These are phyloP conservation scores for Leccinum pellstonianum DNA, from an alignment of 768 basidiomycete genomes.

Conservation along the genomic window DNA sequence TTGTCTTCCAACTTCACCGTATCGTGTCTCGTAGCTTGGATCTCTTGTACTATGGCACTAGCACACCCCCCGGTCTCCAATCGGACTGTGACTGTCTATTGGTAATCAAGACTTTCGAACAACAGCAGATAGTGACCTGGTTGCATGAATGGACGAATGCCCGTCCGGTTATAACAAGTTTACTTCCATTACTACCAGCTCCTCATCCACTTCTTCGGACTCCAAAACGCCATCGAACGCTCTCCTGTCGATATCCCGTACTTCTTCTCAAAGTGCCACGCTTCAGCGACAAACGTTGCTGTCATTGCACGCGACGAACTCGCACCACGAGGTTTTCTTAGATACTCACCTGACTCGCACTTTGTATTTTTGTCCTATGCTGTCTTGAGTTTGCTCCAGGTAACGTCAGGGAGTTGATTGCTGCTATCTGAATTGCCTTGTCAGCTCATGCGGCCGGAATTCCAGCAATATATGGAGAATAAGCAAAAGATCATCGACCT, in stretches of 20 bases:
- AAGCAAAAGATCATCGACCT: constrained; percentile 69
- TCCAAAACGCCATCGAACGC: constrained; percentile 89
- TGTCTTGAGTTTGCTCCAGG: constrained; percentile 89
- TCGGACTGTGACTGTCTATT: constrained; percentile 82
- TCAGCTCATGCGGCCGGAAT: constrained; percentile 81
- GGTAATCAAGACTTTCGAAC: constrained; percentile 73
- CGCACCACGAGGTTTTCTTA: constrained; percentile 72
- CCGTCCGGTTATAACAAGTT: constrained; percentile 33
- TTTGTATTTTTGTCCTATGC: constrained; percentile 94
- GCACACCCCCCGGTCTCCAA: constrained; percentile 78
- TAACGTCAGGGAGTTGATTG: constrained; percentile 25
- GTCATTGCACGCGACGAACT: constrained; percentile 77
- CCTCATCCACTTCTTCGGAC: constrained; percentile 91
- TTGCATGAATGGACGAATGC: constrained; percentile 48
- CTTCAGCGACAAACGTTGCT: constrained; percentile 68
- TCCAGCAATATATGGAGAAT: constrained; percentile 70
- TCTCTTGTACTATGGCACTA: constrained; percentile 82
- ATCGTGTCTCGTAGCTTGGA: constrained; percentile 88
- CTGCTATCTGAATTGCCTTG: constrained; percentile 14
- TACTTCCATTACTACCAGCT: constrained; percentile 85
- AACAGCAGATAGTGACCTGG: constrained; percentile 69
- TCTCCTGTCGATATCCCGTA: constrained; percentile 71
- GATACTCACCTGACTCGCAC: constrained; percentile 85
- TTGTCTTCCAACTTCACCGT: constrained; percentile 61
- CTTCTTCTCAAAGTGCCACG: constrained; percentile 80